These are phyloP conservation scores for Diatrype stigma DNA, from an alignment of 2,329 filamentous ascomycete species.

Conservation along the genomic window DNA sequence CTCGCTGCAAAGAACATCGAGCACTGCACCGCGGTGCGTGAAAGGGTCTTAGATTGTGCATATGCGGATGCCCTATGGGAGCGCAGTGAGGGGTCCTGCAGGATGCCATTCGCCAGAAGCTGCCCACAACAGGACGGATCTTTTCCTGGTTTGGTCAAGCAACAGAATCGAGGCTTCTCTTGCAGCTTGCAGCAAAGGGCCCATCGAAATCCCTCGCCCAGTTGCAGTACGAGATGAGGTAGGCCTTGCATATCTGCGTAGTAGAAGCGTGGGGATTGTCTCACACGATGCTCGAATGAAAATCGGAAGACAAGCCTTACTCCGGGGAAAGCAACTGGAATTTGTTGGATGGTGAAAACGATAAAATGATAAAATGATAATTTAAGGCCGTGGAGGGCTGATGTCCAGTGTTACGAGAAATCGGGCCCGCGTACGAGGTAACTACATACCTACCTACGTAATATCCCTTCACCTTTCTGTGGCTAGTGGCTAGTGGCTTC, in stretches of 20 bases:
- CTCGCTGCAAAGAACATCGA: background rate
- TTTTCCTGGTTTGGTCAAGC: slow-evolving; percentile 22
- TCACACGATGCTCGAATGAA: background rate
- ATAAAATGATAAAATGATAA: too few relatives aligned
- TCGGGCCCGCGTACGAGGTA: background rate
- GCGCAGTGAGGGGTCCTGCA: slow-evolving; percentile 24
- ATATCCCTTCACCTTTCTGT: too few relatives aligned
- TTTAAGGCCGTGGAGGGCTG: background rate
- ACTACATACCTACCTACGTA: too few relatives aligned
- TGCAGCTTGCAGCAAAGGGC: background rate
- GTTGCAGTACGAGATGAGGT: background rate
- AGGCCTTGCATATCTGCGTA: background rate
- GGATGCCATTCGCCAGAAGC: slow-evolving; percentile 31
- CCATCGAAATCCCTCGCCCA: background rate
- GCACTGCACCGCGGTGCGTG: slow-evolving; percentile 34
- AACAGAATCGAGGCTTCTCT: slow-evolving; percentile 15
- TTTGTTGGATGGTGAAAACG: too few relatives aligned
- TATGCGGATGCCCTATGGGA: slow-evolving; percentile 37
- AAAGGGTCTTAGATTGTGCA: slow-evolving; percentile 36
- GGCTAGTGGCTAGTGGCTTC: too few relatives aligned
- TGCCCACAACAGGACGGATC: slow-evolving; percentile 19
- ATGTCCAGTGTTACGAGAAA: background rate
- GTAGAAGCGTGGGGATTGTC: background rate
- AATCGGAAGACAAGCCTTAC: too few relatives aligned
- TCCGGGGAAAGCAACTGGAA: background rate